These are phyloP conservation scores for Dactylellina parvicollis DNA, from an alignment of 2,329 filamentous ascomycete genomes.

Conservation along the genomic window DNA sequence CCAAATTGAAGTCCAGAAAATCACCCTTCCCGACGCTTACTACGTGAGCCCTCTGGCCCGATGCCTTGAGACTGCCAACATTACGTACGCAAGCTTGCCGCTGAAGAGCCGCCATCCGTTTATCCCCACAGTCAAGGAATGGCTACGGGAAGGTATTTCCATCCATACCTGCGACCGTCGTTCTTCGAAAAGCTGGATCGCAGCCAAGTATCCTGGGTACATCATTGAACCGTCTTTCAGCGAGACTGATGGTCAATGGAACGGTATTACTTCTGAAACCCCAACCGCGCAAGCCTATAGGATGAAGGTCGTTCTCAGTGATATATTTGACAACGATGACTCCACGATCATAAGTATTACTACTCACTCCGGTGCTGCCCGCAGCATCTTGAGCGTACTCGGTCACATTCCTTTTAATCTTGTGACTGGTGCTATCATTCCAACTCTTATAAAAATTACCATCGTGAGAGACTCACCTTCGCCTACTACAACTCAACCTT, in stretches of 20 bases:
- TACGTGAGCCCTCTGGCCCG: constrained; percentile 72
- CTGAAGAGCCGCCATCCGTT: constrained; percentile 68
- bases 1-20: constrained; percentile 66
- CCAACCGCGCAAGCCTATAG: constrained; percentile 65
- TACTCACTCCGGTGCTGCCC: constrained; percentile 70
- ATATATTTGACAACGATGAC: constrained; percentile 67
- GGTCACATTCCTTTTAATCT: constrained; percentile 71
- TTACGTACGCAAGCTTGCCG: constrained; percentile 68
- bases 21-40: constrained; percentile 71
- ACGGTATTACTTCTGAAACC: constrained; percentile 65
- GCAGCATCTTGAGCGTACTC: constrained; percentile 66
- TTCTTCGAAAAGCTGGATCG: constrained; percentile 68
- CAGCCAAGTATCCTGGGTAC: constrained; percentile 66
- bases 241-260: constrained; percentile 69
- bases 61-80: constrained; percentile 70
- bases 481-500: constrained; percentile 59
- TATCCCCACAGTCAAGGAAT: constrained; percentile 71
- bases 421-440: constrained; percentile 73
- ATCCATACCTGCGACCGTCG: constrained; percentile 75
- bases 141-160: constrained; percentile 72
- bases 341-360: constrained; percentile 70
- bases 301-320: constrained; percentile 66
- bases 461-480: constrained; percentile 60
- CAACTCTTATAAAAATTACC: constrained; percentile 72
- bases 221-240: constrained; percentile 70